These are phyloP conservation scores for Thalassiosira mediterranea DNA, from an alignment of 352 stramenopile species.

Conservation along the genomic window DNA sequence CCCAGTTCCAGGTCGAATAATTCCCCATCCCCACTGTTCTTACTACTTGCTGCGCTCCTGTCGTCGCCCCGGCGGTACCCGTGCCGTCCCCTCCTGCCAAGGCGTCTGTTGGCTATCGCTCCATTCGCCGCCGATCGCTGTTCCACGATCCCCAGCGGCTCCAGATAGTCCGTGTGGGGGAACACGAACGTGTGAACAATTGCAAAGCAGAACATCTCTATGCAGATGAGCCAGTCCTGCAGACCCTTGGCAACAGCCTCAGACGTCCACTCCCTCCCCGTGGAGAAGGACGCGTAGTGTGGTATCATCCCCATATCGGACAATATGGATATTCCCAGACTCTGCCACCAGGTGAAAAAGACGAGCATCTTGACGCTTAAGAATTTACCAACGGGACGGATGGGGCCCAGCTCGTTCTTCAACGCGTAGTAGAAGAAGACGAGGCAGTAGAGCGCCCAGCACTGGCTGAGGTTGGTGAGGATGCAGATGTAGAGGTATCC, in stretches of 20 bases:
- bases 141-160: constrained; percentile 57
- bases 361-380: constrained; percentile 86
- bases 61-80: constrained; percentile 48
- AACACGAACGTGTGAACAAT: constrained; percentile 94
- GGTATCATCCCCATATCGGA: constrained; percentile 83
- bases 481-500: constrained; percentile 86
- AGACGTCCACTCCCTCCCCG: constrained; percentile 86
- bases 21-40: constrained; percentile 39
- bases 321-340: constrained; percentile 77
- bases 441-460: constrained; percentile 88
- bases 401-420: constrained; percentile 85
- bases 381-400: constrained; percentile 87
- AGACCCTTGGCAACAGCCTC: constrained; percentile 96
- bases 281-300: constrained; percentile 58
- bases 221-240: constrained; percentile 97
- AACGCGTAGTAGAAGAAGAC: constrained; percentile 88
- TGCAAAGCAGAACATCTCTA: constrained; percentile 96
- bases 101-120: constrained; percentile 50
- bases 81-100: constrained; percentile 39
- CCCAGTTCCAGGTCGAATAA: constrained; percentile 35
- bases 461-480: constrained; percentile 85
- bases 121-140: constrained; percentile 33
- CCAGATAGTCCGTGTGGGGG: constrained; percentile 80
- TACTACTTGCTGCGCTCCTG: constrained; percentile 47
- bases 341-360: constrained; percentile 89